Conservation (phyloP, 2,329 filamentous ascomycete genomes). For the Nothophoma quercina region DNA sequence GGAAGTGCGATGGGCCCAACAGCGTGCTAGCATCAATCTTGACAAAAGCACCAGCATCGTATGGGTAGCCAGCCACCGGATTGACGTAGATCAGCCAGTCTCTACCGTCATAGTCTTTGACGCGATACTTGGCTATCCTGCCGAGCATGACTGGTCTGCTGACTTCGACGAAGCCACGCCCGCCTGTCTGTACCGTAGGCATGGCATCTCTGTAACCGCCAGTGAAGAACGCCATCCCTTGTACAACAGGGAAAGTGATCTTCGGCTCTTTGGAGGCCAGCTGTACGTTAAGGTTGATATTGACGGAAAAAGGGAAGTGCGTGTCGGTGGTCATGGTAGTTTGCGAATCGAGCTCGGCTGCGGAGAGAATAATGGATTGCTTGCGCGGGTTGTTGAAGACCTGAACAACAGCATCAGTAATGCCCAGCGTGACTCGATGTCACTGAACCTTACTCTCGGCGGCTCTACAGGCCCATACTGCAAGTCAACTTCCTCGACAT, state of each 20-base stretch:
- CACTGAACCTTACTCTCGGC: constrained; percentile 22
- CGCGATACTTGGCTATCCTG: constrained; percentile 77
- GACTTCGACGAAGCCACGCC: constrained; percentile 76
- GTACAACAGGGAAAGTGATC: constrained; percentile 81
- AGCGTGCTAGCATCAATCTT: constrained; percentile 68
- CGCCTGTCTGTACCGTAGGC: constrained; percentile 74
- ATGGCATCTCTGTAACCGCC: constrained; percentile 74
- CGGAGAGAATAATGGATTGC: constrained; percentile 81
- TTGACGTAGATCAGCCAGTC: constrained; percentile 81
- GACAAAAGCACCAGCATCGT: constrained; percentile 69
- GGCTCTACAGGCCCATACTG: constrained; percentile 65
- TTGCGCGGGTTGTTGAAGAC: constrained; percentile 86
- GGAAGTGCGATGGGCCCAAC: constrained; percentile 71
- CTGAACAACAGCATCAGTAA: constrained; percentile 2
- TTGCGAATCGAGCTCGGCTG: constrained; percentile 70
- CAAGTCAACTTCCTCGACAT: constrained; percentile 72
- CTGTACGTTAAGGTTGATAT: constrained; percentile 70
- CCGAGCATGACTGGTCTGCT: constrained; percentile 63
- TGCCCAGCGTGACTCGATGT: background rate
- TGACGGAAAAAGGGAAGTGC: constrained; percentile 64
- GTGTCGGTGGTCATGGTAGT: constrained; percentile 65
- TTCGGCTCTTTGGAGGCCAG: constrained; percentile 62
- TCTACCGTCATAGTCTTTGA: constrained; percentile 71
- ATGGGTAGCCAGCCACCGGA: constrained; percentile 61
- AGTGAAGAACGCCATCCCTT: constrained; percentile 90